Percentiles rank a stretch among this genome's conserved stretches.
These are phyloP conservation scores for Epicoccum nigrum DNA, from an alignment of 2,329 filamentous ascomycete genomes.

Conservation along the genomic window DNA sequence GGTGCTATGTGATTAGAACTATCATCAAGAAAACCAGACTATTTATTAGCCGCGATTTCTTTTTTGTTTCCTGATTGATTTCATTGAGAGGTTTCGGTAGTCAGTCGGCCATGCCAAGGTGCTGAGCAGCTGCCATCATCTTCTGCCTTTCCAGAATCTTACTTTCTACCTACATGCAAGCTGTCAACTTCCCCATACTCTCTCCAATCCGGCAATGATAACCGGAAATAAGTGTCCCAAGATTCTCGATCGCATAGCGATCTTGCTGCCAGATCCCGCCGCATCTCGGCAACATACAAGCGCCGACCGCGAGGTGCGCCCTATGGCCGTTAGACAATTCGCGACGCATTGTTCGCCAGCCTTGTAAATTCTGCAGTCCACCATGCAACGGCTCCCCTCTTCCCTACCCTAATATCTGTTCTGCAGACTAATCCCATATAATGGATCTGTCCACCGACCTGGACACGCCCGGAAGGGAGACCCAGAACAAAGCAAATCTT, in stretches of 20 bases:
- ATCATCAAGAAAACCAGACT: too few relatives aligned
- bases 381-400: slow-evolving; percentile 14
- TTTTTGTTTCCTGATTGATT: too few relatives aligned
- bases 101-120: too few relatives aligned
- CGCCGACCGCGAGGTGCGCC: slow-evolving; percentile 6
- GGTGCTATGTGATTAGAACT: too few relatives aligned
- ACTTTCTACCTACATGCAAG: too few relatives aligned
- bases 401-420: not conserved
- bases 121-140: too few relatives aligned
- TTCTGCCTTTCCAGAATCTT: too few relatives aligned
- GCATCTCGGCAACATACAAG: slow-evolving; percentile 6
- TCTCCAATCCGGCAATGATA: not conserved
- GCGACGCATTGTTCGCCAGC: slow-evolving; percentile 6
- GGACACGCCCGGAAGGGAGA: slow-evolving; percentile 7
- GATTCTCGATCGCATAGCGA: not conserved
- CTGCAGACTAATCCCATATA: slow-evolving; percentile 6
- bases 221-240: slow-evolving; percentile 3
- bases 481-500: slow-evolving; percentile 1
- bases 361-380: slow-evolving; percentile 3
- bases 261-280: slow-evolving; percentile 1
- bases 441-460: slow-evolving; percentile 14
- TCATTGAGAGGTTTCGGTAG: too few relatives aligned
- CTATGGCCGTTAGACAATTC: slow-evolving; percentile 3
- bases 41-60: too few relatives aligned
- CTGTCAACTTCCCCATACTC: not conserved